Evolutionary conservation across 1,139 yeast genomes (phyloP), one percentile per base, ranked within the genome.

Genomic region (Geotrichum citri-aurantii): DNA sequence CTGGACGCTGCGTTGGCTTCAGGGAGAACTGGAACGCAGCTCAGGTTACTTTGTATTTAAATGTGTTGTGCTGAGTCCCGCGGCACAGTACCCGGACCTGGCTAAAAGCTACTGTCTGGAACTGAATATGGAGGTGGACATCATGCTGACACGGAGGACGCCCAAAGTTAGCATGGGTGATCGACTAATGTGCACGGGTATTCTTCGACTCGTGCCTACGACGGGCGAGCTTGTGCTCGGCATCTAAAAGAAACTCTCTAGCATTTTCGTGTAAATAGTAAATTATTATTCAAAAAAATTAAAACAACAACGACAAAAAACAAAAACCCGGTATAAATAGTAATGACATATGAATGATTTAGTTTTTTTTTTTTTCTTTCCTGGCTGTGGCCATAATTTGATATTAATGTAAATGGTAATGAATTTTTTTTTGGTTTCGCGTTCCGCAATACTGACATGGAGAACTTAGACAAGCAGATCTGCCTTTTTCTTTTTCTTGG

Each of bases 401-500:
- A 37, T 14, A 37, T n/a, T n/a, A 37, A n/a, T n/a, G 44, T n/a
- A 17, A n/a, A 37, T 37, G 44, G 14, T 37, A 37, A n/a, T n/a
- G 17, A 33, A 11, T 5, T 6, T 33, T 8, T n/a, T n/a, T 12
- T 12, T 33, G 40, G 12, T n/a, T n/a, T 14, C 14, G 44, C 19
- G 44, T 17, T n/a, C 17, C 19, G 14, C 21, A 6, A 14, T 10
- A n/a, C 3, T 37, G 19, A 37, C 19, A 37, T n/a, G 44, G 7
- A 8, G 21, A n/a, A 17, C 40, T 11, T 37, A 37, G 21, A 8
- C 44, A 37, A 37, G 44, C 8, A 37, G 44, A 58, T 65, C 67
- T 60, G 69, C 70, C 61, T 70, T 71, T 61, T 69, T 71, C 65
- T 74, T 74, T 68, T 75, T 75, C 69, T 77, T 77, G 61, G 76